phyloP scores from a whole-genome alignment of 495 filamentous ascomycete genomes.

The Saxophila tyrrhenica region DNA sequence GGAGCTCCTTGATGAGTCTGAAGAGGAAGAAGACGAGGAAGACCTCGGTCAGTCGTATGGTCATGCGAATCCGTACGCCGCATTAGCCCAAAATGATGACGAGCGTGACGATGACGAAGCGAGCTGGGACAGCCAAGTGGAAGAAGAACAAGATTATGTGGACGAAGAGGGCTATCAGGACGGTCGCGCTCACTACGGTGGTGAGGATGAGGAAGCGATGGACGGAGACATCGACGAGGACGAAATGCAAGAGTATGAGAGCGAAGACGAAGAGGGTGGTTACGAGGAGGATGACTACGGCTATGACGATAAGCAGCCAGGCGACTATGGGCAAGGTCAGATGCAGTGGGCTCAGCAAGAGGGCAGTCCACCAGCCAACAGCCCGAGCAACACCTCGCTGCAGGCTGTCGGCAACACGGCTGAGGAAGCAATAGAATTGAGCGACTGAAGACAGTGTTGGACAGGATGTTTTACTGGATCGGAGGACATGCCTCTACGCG shows the following conservation, averaged over 20 bases:
- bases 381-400: not conserved
- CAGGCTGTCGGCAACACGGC: not conserved
- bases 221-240: constrained; percentile 6
- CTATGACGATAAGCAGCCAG: constrained; percentile 11
- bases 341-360: not conserved
- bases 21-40: constrained; percentile 5
- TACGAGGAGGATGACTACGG: constrained; percentile 6
- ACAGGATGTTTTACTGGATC: too few relatives aligned
- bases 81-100: not conserved
- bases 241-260: constrained; percentile 1
- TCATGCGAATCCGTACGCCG: constrained; percentile 6
- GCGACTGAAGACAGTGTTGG: not conserved
- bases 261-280: constrained; percentile 6
- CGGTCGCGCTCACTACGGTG: not conserved
- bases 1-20: not conserved
- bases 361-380: not conserved
- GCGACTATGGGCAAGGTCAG: constrained; percentile 6
- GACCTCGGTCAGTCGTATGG: not conserved
- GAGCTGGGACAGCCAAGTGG: not conserved
- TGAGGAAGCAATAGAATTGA: constrained; percentile 5
- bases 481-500: too few relatives aligned
- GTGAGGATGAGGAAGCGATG: constrained; percentile 1
- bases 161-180: not conserved
- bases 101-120: not conserved
- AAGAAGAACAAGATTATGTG: not conserved